Base-by-base conservation (phyloP, 2,329 filamentous ascomycete species). In the Peltaster fructicola region DNA sequence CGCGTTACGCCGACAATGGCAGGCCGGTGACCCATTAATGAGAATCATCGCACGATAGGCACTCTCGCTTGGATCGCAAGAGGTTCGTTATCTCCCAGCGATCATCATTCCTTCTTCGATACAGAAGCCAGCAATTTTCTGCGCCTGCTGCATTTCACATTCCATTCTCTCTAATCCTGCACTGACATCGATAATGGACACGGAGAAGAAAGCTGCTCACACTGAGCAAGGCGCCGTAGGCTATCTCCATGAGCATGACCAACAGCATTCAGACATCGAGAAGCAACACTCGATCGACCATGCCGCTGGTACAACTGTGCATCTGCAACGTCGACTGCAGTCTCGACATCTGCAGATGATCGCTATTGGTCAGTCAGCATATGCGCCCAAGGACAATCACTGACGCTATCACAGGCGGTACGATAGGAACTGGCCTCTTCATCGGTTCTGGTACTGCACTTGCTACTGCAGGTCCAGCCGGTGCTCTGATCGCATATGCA, bases 401-500 rank as follows among this genome's bases (percentile, higher is more conserved):
- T 22, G 30, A 30, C 13, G 32, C 28, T 5, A 14, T n/a, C 21
- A 7, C n/a, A 8, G 14, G 10, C 15, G 17, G 17, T 20, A 12
- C n/a, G 15, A 48, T 54, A 17, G 45, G 45, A 10, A 45, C 40
- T 20, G 41, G 45, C 33, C 41, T 56, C 10, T 28, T 28, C 40
- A 52, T 56, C 23, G 51, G 52, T 21, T 43, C 41, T 15, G 53
- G 53, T 21, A 36, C 40, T 22, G 48, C 51, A 5, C 38, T 55
- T 7, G 40, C 46, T 17, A 46, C 35, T 14, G 48, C 43, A 25
- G 47, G 57, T n/a, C 54, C 57, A 14, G 47, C 51, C 8, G 54
- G 54, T 17, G 46, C 56, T 8, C 42, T 65, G 21, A 45, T 55
- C 31, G 53, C 55, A 35, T 56, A 53, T 37, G 36, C 43, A 7